Percentiles rank a stretch among this genome's conserved stretches.
Conservation (phyloP, 2,329 filamentous ascomycete genomes). For the Pyricularia grisea region DNA sequence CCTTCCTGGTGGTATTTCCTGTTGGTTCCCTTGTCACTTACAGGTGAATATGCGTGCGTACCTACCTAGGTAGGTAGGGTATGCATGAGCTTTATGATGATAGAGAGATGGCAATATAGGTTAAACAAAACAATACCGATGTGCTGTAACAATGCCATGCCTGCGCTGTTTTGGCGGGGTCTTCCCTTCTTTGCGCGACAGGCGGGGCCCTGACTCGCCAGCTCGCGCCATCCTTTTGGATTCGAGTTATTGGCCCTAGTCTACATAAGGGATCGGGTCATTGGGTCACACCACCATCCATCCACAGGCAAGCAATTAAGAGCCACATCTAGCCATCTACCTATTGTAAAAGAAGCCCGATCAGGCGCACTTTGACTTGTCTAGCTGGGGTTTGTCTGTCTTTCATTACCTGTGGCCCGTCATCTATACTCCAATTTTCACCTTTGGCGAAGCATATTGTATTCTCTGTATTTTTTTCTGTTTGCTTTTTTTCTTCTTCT, state of each 20-base stretch:
- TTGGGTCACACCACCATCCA: neutral
- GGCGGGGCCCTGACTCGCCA: neutral
- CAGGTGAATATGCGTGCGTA: too few species aligned
- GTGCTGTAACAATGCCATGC: too few species aligned
- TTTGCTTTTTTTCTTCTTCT: neutral
- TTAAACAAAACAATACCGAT: too few species aligned
- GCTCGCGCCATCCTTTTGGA: neutral
- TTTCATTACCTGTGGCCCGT: neutral
- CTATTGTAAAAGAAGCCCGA: neutral
- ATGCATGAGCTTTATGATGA: too few species aligned
- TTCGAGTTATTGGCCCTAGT: too few species aligned
- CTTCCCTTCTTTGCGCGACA: neutral
- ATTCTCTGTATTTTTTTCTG: neutral
- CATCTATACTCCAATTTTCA: neutral
- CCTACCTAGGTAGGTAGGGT: too few species aligned
- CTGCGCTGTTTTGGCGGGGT: neutral
- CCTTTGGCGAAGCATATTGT: neutral
- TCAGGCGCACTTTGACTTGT: too few species aligned
- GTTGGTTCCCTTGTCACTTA: too few species aligned
- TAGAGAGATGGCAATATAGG: too few species aligned
- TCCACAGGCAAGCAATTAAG: neutral
- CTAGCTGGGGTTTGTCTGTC: too few species aligned
- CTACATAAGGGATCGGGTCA: neutral
- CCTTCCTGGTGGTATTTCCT: too few species aligned
- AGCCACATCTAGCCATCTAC: neutral